A percentile compares a stretch with the other conserved stretches of the same genome.
These are phyloP conservation scores for Vicia villosa DNA, from an alignment of 306 rosid species.

Conservation along the genomic window DNA sequence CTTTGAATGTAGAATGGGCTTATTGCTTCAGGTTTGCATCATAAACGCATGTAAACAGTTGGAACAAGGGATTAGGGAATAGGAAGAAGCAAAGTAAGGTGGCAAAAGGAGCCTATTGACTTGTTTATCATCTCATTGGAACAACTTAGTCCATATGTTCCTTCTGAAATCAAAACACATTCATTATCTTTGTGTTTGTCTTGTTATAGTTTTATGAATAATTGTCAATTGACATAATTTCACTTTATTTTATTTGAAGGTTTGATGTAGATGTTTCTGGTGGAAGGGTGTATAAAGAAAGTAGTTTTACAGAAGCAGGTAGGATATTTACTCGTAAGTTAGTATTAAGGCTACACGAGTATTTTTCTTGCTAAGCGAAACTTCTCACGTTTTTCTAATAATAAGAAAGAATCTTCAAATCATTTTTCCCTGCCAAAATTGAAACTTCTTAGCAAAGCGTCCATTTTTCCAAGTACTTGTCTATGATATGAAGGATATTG, in stretches of 20 bases:
- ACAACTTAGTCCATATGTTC: background rate
- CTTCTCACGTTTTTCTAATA: background rate
- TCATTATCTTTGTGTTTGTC: conserved; percentile 17
- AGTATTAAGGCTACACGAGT: conserved; percentile 8
- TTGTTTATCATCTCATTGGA: conserved; percentile 13
- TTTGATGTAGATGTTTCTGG: conserved; percentile 96
- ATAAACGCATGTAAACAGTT: background rate
- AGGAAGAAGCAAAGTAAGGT: background rate
- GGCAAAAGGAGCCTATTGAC: background rate
- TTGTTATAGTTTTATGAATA: conserved; percentile 9
- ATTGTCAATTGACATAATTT: conserved; percentile 10
- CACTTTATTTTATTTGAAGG: conserved; percentile 50
- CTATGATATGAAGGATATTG: conserved; percentile 17
- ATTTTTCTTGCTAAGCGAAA: conserved; percentile 10
- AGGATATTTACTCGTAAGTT: conserved; percentile 22
- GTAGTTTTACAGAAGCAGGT: conserved; percentile 86
- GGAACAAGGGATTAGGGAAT: conserved; percentile 9
- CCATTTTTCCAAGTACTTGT: background rate
- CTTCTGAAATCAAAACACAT: conserved; percentile 19
- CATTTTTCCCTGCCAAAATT: background rate
- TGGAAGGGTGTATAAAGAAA: conserved; percentile 87
- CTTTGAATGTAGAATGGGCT: background rate
- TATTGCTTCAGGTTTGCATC: conserved; percentile 18
- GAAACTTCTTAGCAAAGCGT: background rate
- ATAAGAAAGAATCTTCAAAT: conserved; percentile 8